Percentiles rank a stretch among this genome's conserved stretches.
phyloP scores from a whole-genome alignment of 805 yeast genomes.

The Wickerhamiella dianesei region DNA sequence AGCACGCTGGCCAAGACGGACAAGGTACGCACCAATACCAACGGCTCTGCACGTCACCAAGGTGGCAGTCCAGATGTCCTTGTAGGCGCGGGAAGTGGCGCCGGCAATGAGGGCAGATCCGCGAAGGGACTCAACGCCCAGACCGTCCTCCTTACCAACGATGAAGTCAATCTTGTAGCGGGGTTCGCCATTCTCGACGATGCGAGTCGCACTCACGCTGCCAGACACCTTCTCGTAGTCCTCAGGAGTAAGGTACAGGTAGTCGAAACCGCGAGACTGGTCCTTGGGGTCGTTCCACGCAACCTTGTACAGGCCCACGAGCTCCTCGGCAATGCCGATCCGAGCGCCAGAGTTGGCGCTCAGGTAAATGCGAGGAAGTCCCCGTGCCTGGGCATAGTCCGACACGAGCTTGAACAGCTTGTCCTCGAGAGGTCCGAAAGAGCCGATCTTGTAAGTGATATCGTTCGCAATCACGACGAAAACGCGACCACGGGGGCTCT shows the following conservation, averaged over 20 bases:
- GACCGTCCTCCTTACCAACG: slow-evolving; percentile 88
- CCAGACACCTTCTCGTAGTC: slow-evolving; percentile 37
- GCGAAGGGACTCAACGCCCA: slow-evolving; percentile 96
- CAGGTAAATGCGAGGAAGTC: slow-evolving; percentile 88
- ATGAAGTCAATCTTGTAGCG: slow-evolving; percentile 72
- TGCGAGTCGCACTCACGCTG: slow-evolving; percentile 28
- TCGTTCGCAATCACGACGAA: slow-evolving; percentile 90
- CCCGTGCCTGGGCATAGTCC: slow-evolving; percentile 75
- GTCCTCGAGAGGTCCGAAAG: slow-evolving; percentile 96
- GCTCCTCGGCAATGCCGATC: slow-evolving; percentile 95
- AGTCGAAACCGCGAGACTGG: slow-evolving; percentile 78
- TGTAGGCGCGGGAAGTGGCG: slow-evolving; percentile 94
- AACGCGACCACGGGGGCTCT: slow-evolving; percentile 92
- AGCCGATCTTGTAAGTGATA: slow-evolving; percentile 95
- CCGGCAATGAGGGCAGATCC: slow-evolving; percentile 99
- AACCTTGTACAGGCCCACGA: slow-evolving; percentile 75
- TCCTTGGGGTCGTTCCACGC: slow-evolving; percentile 75
- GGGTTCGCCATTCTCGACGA: slow-evolving; percentile 74
- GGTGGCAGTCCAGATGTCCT: slow-evolving; percentile 94
- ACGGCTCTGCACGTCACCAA: slow-evolving; percentile 98
- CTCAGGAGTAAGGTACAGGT: slow-evolving; percentile 67
- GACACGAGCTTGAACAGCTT: slow-evolving; percentile 84
- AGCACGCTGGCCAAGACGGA: slow-evolving; percentile 96
- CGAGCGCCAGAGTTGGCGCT: slow-evolving; percentile 99
- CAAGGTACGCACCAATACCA: slow-evolving; percentile 98